A percentile compares a stretch with the other conserved stretches of the same genome.
phyloP scores from a whole-genome alignment of 2,329 filamentous ascomycete species.

The Teratosphaeriaceae sp. region DNA sequence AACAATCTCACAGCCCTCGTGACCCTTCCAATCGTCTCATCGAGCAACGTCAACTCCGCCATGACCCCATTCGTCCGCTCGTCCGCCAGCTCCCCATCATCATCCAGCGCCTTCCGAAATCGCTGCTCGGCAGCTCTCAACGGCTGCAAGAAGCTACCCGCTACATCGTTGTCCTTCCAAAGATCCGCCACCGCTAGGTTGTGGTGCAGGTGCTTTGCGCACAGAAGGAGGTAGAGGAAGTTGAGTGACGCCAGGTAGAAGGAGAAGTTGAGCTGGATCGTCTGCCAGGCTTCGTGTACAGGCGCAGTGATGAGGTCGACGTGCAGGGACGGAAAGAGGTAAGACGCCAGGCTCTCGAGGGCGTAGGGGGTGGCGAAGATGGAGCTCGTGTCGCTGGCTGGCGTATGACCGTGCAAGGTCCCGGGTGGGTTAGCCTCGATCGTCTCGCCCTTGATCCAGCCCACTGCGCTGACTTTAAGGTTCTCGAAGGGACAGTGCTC shows the following conservation, averaged over 20 bases:
- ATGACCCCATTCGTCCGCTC: slow-evolving; percentile 30
- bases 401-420: slow-evolving; percentile 14
- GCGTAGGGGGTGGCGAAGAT: slow-evolving; percentile 45
- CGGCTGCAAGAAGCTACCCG: slow-evolving; percentile 38
- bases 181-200: slow-evolving; percentile 41
- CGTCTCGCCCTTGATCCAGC: slow-evolving; percentile 56
- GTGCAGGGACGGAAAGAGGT: slow-evolving; percentile 46
- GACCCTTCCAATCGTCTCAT: slow-evolving; percentile 27
- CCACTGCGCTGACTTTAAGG: slow-evolving; percentile 51
- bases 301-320: slow-evolving; percentile 35
- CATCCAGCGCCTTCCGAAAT: slow-evolving; percentile 32
- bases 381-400: slow-evolving; percentile 17
- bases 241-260: slow-evolving; percentile 52
- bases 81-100: slow-evolving; percentile 30
- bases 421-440: slow-evolving; percentile 39
- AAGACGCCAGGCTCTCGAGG: slow-evolving; percentile 42
- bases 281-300: slow-evolving; percentile 34
- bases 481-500: slow-evolving; percentile 49
- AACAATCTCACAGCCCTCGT: slow-evolving; percentile 22
- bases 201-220: slow-evolving; percentile 42
- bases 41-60: slow-evolving; percentile 29
- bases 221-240: slow-evolving; percentile 52
- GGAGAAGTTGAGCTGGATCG: slow-evolving; percentile 45
- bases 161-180: slow-evolving; percentile 34
- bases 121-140: slow-evolving; percentile 31